Evolutionary conservation across 352 stramenopile species (phyloP), one percentile per base, ranked within the genome.

Genomic region (Globisporangium takayamanum): DNA sequence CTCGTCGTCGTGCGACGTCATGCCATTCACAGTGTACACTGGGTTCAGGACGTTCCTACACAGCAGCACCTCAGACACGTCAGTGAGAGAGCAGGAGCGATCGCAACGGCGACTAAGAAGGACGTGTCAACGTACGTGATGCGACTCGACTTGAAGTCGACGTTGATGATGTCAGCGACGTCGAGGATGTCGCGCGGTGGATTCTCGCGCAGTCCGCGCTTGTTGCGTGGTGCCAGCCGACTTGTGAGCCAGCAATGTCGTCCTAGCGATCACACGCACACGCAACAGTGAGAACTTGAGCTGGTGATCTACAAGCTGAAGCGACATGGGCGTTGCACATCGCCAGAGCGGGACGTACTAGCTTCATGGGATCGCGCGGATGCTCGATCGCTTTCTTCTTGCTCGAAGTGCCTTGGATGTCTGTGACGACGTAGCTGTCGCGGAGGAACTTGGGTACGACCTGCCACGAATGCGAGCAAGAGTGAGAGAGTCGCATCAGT

Each of bases 1-100:
- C 30, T 67, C 63, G 33, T 92, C 82, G 57, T 88, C 77, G 33
- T 67, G 42, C 44, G 66, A 60, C 4, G 65, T 88, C 62, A 79
- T 76, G 53, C 82, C 79, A 33, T 92, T 81, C n/a, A 92, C 65
- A 1, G 62, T 80, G 62, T 89, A 88, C n/a, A 87, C 70, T 2
- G 82, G 82, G 58, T 89, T 83, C 28, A 92, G 46, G n/a, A 87
- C 72, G 48, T 92, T 76, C 5, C 78, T 92, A 12, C 33, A 39
- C 30, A 5, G 30, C 30, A 36, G 30, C 30, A 36, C 30, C 5
- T 8, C 30, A 36, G 30, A 36, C 30, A 36, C 8, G 30, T 36
- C 30, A 36, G 30, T 36, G 8, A 5, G 30, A 5, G 30, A 5
- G 30, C 30, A 36, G 5, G 8, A 36, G 30, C 30, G 8, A 36